Conservation (phyloP, 2,329 filamentous ascomycete genomes). For the Penicillium carneum region DNA sequence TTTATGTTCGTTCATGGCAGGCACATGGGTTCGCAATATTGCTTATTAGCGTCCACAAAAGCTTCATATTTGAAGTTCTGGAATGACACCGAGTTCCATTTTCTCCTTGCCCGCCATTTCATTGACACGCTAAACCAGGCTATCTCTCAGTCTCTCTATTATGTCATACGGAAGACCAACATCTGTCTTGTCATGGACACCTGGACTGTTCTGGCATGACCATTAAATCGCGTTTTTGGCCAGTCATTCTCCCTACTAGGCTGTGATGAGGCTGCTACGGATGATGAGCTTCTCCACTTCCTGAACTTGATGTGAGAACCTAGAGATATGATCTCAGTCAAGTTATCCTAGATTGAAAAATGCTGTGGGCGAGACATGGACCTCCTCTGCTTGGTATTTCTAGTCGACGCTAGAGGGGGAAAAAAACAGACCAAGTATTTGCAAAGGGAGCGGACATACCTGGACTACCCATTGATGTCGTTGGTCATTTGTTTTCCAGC, state of each 20-base stretch:
- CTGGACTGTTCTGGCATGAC: not conserved
- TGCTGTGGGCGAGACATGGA: conserved; percentile 91
- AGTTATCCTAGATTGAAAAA: conserved; percentile 71
- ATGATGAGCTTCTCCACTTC: conserved; percentile 79
- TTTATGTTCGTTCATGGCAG: conserved; percentile 24
- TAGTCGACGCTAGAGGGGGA: conserved; percentile 39
- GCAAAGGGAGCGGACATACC: conserved; percentile 51
- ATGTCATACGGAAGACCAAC: conserved; percentile 8
- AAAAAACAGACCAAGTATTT: not conserved
- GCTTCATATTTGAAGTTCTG: conserved; percentile 39
- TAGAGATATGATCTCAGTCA: conserved; percentile 7
- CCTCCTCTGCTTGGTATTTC: conserved; percentile 73
- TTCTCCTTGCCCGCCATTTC: conserved; percentile 20
- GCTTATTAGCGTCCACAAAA: conserved; percentile 36
- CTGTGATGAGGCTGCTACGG: conserved; percentile 76
- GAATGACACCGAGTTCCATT: conserved; percentile 39
- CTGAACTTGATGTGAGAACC: conserved; percentile 42
- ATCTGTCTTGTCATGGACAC: conserved; percentile 6
- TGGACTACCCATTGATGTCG: conserved; percentile 85
- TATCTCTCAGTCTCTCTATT: conserved; percentile 19
- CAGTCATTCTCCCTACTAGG: conserved; percentile 88
- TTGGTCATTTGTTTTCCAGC: conserved; percentile 80
- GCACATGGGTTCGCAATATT: conserved; percentile 29
- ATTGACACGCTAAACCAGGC: conserved; percentile 23
- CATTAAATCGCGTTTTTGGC: conserved; percentile 66